These are phyloP conservation scores for Stentor coeruleus DNA, from an alignment of 73 alveolate genomes.

Conservation along the genomic window DNA sequence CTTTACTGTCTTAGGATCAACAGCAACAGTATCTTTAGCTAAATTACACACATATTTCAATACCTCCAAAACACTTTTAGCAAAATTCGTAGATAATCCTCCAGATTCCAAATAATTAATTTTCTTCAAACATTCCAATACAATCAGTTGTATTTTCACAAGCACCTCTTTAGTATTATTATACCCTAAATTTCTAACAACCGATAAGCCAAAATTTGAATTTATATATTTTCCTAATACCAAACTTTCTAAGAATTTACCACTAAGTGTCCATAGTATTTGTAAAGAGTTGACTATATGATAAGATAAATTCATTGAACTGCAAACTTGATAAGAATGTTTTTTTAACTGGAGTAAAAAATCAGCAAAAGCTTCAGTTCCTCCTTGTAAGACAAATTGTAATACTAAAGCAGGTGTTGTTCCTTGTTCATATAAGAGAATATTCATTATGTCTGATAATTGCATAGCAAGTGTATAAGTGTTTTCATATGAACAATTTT, in stretches of 20 bases:
- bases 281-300: slow-evolving; percentile 11
- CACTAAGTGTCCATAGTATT: slow-evolving; percentile 2
- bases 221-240: not conserved
- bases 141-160: not conserved
- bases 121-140: not conserved
- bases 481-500: not conserved
- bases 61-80: not conserved
- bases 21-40: not conserved
- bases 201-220: not conserved
- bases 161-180: not conserved
- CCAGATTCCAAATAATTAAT: not conserved
- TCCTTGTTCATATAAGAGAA: not conserved
- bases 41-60: not conserved
- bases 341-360: not conserved
- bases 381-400: not conserved
- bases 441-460: slow-evolving; percentile 12
- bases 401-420: not conserved
- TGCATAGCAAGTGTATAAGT: not conserved
- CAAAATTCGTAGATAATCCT: not conserved
- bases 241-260: slow-evolving; percentile 21
- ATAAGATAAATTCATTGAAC: not conserved
- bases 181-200: not conserved
- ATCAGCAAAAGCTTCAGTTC: not conserved
- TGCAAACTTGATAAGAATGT: not conserved
- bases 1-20: not conserved